Evolutionary conservation across 2,329 filamentous ascomycete genomes (phyloP), one percentile per base, ranked within the genome.

Genomic region (Zymoseptoria passerinii): DNA sequence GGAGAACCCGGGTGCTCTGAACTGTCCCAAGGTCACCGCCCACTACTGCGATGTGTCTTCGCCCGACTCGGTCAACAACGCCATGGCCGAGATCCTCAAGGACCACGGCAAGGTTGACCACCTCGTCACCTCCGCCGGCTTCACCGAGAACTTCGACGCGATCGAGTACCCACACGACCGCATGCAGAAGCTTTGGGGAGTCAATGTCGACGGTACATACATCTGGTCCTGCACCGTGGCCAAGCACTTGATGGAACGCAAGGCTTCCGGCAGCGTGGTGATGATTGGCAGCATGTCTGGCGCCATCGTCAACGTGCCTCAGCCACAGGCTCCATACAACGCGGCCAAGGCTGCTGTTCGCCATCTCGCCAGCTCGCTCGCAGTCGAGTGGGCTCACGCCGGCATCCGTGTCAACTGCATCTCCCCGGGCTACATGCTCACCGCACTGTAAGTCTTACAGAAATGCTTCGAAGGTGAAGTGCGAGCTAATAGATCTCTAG

Each of bases 261-360:
- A 92, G 72, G 79, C 82, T 4, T 79, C 83, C 0, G 92, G 92
- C 50, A 94, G 88, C 77, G 92, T 97, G 73, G 90, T 96, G 77
- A 92, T 96, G 74, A 90, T 96, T 67, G 92, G 92, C 28, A 94
- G 88, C 81, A 97, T 97, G 92, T 92, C 88, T 54, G 92, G 92
- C 50, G 77, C 87, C 57, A 92, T 97, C 68, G 92, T 97, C 74
- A 97, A 97, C 70, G 88, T 96, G 8, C 92, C 92, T 16, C 92
- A 97, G 74, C 91, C 90, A 0, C 92, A 97, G 73, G 90, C 83
- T 51, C 91, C 92, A 0, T 96, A 96, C 77, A 96, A 96, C 71
- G 89, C 88, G 4, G 85, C 91, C 62, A 97, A 97, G 77, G 92
- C 94, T 40, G 94, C 90, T 9, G 88, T 97, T 51, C 82, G 92